Evolutionary conservation across 345 rosid genomes (phyloP).

Genomic region (Eucalyptus victrix): DNA sequence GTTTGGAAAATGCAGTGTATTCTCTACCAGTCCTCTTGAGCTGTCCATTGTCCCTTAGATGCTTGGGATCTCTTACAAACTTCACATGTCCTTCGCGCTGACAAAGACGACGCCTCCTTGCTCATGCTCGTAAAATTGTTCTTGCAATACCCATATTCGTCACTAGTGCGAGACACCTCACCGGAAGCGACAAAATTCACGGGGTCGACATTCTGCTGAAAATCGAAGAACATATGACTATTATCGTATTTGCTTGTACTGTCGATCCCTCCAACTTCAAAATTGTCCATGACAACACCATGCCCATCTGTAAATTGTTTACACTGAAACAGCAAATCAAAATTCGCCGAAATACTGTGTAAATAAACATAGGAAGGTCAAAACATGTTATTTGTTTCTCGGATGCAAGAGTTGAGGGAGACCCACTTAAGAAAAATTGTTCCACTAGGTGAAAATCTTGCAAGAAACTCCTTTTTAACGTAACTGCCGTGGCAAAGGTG

Average conservation of each 20-base stretch:
- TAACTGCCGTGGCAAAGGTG: slow-evolving; percentile 15
- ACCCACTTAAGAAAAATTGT: slow-evolving; percentile 18
- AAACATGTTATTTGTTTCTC: not conserved
- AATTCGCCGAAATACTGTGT: slow-evolving; percentile 12
- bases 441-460: slow-evolving; percentile 47
- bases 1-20: not conserved
- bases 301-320: slow-evolving; percentile 34
- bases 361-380: slow-evolving; percentile 25
- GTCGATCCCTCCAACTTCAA: slow-evolving; percentile 12
- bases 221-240: slow-evolving; percentile 4
- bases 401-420: slow-evolving; percentile 20
- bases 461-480: slow-evolving; percentile 4
- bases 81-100: slow-evolving; percentile 18
- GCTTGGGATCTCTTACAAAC: slow-evolving; percentile 39
- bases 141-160: slow-evolving; percentile 5
- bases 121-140: slow-evolving; percentile 7
- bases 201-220: slow-evolving; percentile 20
- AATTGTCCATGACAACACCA: slow-evolving; percentile 37
- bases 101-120: slow-evolving; percentile 1
- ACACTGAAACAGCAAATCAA: slow-evolving; percentile 29
- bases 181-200: slow-evolving; percentile 29
- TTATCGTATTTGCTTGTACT: too few relatives aligned
- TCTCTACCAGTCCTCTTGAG: slow-evolving; percentile 63
- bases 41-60: slow-evolving; percentile 89
- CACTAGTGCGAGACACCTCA: slow-evolving; percentile 42